Evolutionary conservation across 148 eudicot genomes (phyloP).

Genomic region (Mesembryanthemum crystallinum): DNA sequence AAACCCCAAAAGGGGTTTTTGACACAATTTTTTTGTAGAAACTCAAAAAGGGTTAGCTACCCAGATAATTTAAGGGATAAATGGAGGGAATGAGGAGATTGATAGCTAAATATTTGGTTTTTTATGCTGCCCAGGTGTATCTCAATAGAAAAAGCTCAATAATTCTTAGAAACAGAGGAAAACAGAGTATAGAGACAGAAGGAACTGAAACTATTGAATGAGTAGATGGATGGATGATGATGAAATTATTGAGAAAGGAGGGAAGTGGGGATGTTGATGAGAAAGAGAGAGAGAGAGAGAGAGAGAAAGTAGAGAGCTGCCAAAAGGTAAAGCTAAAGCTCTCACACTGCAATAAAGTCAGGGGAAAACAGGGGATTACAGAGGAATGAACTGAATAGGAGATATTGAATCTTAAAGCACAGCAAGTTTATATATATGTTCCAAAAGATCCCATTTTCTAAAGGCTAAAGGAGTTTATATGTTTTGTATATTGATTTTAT

Average conservation of each 20-base stretch:
- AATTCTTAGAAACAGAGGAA: background rate
- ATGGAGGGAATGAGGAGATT: background rate
- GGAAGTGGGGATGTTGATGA: background rate
- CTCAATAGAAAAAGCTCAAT: constrained; percentile 2
- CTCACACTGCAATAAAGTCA: constrained; percentile 16
- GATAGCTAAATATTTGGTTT: background rate
- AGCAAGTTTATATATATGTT: constrained; percentile 17
- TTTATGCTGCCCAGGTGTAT: constrained; percentile 10
- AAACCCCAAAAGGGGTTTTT: constrained; percentile 8
- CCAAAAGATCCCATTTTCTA: too few species aligned
- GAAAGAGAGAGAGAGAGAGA: constrained; percentile 8
- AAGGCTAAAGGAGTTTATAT: too few species aligned
- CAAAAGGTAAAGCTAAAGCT: constrained; percentile 4
- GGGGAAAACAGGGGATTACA: constrained; percentile 10
- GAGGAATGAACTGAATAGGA: background rate
- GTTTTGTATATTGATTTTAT: too few species aligned
- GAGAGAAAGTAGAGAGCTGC: background rate
- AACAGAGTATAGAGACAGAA: background rate
- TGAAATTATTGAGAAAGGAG: constrained; percentile 11
- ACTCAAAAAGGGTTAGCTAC: constrained; percentile 11
- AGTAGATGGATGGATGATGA: constrained; percentile 8
- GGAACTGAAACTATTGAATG: background rate
- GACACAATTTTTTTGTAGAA: background rate
- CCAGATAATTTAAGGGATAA: background rate
- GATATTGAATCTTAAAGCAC: too few species aligned